Percentiles rank a stretch among this genome's conserved stretches.
Evolutionary conservation across 169 alveolate genomes (phyloP).

Genomic region (Perkinsus marinus): DNA sequence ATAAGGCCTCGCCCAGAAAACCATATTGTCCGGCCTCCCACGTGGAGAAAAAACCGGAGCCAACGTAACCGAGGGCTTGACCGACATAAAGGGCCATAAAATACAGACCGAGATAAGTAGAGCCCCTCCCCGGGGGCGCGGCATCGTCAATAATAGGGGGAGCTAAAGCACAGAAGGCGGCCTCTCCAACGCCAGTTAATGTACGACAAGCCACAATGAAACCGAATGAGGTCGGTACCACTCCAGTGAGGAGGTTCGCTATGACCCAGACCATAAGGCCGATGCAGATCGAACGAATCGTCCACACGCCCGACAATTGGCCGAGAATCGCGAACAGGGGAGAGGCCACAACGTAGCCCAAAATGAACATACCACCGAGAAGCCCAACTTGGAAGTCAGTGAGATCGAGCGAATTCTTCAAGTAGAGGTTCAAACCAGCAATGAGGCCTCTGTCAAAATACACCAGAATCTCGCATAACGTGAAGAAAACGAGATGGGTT

Average conservation of each 20-base stretch:
- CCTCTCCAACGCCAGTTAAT: conserved; percentile 19
- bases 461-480: not conserved
- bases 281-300: conserved; percentile 8
- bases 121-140: conserved; percentile 7
- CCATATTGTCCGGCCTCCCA: not conserved
- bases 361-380: conserved; percentile 17
- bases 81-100: conserved; percentile 5
- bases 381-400: conserved; percentile 9
- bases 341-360: conserved; percentile 17
- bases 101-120: conserved; percentile 3
- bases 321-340: conserved; percentile 12
- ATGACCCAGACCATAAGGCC: conserved; percentile 11
- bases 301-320: conserved; percentile 3
- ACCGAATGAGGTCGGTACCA: not conserved
- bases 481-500: not conserved
- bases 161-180: conserved; percentile 10
- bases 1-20: conserved; percentile 4
- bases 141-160: conserved; percentile 2
- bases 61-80: conserved; percentile 16
- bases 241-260: conserved; percentile 5
- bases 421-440: not conserved
- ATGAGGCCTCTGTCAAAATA: not conserved
- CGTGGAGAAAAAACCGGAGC: not conserved
- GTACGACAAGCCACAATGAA: conserved; percentile 12
- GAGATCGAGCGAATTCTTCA: not conserved